These are phyloP conservation scores for Amanita jacksonii DNA, from an alignment of 768 basidiomycete genomes.

Conservation along the genomic window DNA sequence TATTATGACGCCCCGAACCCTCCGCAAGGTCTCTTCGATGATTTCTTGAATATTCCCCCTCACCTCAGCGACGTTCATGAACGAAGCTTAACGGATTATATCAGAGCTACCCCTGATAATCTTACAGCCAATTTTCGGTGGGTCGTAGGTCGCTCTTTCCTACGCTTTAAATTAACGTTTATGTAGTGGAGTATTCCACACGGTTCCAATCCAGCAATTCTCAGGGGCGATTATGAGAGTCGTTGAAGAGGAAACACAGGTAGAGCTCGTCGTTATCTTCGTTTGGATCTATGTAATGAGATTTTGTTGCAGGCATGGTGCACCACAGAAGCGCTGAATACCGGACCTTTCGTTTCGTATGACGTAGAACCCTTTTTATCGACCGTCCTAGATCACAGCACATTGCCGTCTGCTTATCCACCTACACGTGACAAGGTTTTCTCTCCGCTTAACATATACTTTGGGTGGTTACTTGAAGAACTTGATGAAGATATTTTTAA, in stretches of 20 bases:
- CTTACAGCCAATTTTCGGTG: conserved; percentile 15
- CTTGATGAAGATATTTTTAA: conserved; percentile 21
- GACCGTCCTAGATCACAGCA: not conserved
- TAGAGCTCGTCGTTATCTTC: too few relatives aligned
- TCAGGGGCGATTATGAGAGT: not conserved
- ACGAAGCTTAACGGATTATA: conserved; percentile 24
- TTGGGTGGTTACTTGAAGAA: conserved; percentile 12
- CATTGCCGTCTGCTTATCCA: not conserved
- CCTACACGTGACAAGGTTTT: conserved; percentile 13
- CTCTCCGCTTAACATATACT: conserved; percentile 20
- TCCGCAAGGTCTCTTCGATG: conserved; percentile 36
- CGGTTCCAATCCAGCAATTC: not conserved
- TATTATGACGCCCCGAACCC: conserved; percentile 46
- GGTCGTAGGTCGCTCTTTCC: not conserved
- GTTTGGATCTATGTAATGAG: too few relatives aligned
- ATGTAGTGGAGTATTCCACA: not conserved
- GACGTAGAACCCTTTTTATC: not conserved
- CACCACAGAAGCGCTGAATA: too few relatives aligned
- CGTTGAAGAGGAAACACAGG: not conserved
- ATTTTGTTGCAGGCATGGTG: too few relatives aligned
- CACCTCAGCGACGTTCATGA: conserved; percentile 23
- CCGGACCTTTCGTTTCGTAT: not conserved
- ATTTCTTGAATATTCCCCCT: conserved; percentile 31
- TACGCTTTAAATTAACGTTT: too few relatives aligned
- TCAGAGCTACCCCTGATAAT: conserved; percentile 21